These are phyloP conservation scores for Ogataea paraovalis DNA, from an alignment of 805 yeast genomes.

Conservation along the genomic window DNA sequence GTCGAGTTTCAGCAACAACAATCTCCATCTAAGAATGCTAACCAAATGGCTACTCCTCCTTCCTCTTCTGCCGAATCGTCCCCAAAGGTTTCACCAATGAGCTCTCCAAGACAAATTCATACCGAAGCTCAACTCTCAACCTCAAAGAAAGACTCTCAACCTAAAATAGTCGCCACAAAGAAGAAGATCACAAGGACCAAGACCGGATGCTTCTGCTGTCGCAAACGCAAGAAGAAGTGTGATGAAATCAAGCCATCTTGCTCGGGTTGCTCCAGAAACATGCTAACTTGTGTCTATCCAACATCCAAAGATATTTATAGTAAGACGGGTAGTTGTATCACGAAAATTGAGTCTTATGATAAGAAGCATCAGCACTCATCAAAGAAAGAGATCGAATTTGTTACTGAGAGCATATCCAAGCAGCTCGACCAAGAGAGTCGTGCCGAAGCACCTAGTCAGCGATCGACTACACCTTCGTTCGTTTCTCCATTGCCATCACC, in stretches of 20 bases:
- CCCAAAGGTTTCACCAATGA: conserved; percentile 12
- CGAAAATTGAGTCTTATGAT: neutral
- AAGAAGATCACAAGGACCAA: conserved; percentile 34
- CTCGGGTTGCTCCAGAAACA: conserved; percentile 33
- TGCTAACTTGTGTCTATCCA: conserved; percentile 34
- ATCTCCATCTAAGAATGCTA: neutral
- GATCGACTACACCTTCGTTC: neutral
- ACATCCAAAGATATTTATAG: conserved; percentile 16
- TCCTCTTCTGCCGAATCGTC: conserved; percentile 20
- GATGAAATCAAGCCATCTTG: conserved; percentile 33
- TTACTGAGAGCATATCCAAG: neutral
- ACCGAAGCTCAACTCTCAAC: neutral
- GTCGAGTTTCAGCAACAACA: conserved; percentile 1
- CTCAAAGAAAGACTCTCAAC: neutral
- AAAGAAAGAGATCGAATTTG: neutral
- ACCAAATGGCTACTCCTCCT: conserved; percentile 17
- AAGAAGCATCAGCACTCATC: neutral
- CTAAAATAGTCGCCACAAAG: conserved; percentile 5
- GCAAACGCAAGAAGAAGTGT: conserved; percentile 37
- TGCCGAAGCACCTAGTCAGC: no score
- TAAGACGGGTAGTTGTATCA: neutral
- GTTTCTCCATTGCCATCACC: conserved; percentile 29
- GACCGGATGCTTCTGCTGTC: conserved; percentile 37
- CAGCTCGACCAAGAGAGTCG: neutral
- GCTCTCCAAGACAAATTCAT: conserved; percentile 1